Conservation (phyloP, 2,329 filamentous ascomycete species). For the Chaetomiaceae sp. region DNA sequence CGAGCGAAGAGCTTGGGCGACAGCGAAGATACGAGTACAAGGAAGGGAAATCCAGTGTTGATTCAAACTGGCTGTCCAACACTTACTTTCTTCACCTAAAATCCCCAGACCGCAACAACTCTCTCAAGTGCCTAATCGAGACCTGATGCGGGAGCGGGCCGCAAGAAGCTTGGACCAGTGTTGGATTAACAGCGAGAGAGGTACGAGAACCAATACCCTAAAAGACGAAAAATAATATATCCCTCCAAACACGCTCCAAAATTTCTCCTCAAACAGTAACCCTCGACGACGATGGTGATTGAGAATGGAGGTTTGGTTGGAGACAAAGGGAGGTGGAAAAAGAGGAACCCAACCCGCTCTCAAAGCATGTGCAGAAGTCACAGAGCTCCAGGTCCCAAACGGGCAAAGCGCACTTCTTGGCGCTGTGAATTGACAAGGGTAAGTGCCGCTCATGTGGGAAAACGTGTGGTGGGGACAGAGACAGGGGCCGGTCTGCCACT, state of each 20-base stretch:
- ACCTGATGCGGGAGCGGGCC: background rate
- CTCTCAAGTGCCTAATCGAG: background rate
- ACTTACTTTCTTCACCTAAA: background rate
- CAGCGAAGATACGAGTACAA: background rate
- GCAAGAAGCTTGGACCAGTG: constrained; percentile 11
- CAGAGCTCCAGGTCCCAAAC: constrained; percentile 1
- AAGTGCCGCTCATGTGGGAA: background rate
- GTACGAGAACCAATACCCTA: background rate
- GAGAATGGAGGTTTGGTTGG: no score
- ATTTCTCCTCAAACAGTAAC: no score
- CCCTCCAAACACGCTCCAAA: no score
- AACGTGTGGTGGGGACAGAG: background rate
- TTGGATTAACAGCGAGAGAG: no score
- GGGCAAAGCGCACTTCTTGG: constrained; percentile 13
- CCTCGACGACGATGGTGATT: no score
- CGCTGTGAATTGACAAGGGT: constrained; percentile 4
- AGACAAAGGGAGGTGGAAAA: constrained; percentile 10
- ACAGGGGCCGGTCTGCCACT: constrained; percentile 5
- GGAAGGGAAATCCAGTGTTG: no score
- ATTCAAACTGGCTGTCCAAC: constrained; percentile 13
- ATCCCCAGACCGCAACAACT: constrained; percentile 14
- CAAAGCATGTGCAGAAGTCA: background rate
- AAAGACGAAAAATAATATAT: constrained; percentile 4
- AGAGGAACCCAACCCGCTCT: constrained; percentile 14
- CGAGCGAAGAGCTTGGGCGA: no score